Conservation (phyloP, 148 eudicot species). For the Rhododendron molle region DNA sequence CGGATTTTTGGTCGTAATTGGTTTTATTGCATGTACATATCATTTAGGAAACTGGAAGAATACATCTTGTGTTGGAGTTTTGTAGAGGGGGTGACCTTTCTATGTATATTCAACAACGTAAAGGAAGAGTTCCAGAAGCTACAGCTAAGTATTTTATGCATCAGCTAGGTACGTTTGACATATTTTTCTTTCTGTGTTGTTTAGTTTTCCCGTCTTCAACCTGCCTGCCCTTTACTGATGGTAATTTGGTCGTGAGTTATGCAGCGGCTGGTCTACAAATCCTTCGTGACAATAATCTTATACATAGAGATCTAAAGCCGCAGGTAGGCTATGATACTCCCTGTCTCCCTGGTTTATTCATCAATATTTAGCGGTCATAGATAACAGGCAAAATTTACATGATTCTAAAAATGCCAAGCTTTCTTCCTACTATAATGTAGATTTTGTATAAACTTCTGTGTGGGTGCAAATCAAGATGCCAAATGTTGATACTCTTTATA, state of each 20-base stretch:
- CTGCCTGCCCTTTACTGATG: constrained; percentile 4
- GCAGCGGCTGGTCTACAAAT: constrained; percentile 84
- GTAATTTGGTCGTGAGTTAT: constrained; percentile 15
- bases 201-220: background rate
- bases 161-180: constrained; percentile 67
- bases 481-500: background rate
- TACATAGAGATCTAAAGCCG: constrained; percentile 94
- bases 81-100: constrained; percentile 95
- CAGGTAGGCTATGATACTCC: constrained; percentile 47
- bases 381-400: background rate
- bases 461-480: background rate
- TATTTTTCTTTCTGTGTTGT: background rate
- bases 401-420: background rate
- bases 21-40: constrained; percentile 10
- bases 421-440: background rate
- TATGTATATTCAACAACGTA: constrained; percentile 67
- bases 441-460: background rate
- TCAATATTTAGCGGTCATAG: background rate
- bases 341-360: background rate
- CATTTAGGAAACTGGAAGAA: constrained; percentile 79
- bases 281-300: constrained; percentile 86
- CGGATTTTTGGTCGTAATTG: background rate
- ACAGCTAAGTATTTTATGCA: constrained; percentile 87
- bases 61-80: constrained; percentile 86
- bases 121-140: constrained; percentile 75